Evolutionary conservation across 371 early-diverging fungal genomes (phyloP), one percentile per base, ranked within the genome.

Genomic region (Aphelidium insulamus): DNA sequence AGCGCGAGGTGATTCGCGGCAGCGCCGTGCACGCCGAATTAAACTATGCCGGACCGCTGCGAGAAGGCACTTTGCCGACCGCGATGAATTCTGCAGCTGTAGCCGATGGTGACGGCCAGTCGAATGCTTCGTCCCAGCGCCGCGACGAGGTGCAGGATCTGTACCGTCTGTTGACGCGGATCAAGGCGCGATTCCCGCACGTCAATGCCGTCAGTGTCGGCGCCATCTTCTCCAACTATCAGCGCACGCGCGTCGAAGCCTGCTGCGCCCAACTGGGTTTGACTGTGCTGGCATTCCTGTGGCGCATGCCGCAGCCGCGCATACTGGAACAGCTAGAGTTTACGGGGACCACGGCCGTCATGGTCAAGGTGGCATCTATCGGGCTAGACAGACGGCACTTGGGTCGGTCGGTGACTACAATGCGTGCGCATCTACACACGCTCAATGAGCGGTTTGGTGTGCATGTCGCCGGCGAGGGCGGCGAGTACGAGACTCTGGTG

Each of bases 401-500:
- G 11, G 85, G 85, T 0, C 73, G 70, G 39, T 52, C 77, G 5
- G 65, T 98, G 25, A 55, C 39, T 5, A 62, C 81, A 37, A 77
- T 94, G 69, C 61, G 65, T 22, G 70, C 75, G 7, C 50, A 59
- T 25, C 57, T 90, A 5, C 49, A 69, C 39, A 48, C 49, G 15
- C 55, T 90, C 56, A 61, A 76, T 41, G 59, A 67, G 18, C 66
- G 67, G 40, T 87, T 71, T 45, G 87, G 78, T 19, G 49, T 78
- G 15, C 86, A 98, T 52, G 64, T 84, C 5, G 95, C 97, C 50
- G 99, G 99, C 26, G 99, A 99, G 57, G 99, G 99, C 28, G 99
- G 99, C 15, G 99, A 99, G 56, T 99, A 80, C 48, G 99, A 99
- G 51, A 84, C 91, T 7, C 63, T 97, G 28, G 87, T 90, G 0